These are phyloP conservation scores for Mortierella sp. DNA, from an alignment of 371 early-diverging fungal species.

Conservation along the genomic window DNA sequence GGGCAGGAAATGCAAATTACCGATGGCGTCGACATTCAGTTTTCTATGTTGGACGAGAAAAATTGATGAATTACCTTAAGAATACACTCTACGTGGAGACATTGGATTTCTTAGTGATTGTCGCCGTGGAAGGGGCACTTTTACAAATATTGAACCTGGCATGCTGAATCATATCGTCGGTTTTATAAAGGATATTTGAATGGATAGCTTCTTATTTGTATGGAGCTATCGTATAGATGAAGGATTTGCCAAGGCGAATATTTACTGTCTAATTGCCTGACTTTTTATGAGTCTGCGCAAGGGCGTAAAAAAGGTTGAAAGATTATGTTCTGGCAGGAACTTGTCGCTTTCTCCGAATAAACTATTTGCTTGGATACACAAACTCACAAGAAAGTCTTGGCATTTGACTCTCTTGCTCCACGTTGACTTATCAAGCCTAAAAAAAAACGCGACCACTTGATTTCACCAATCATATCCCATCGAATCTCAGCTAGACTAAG, in stretches of 20 bases:
- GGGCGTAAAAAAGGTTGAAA: too few relatives aligned
- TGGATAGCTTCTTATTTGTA: constrained; percentile 7
- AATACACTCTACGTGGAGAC: constrained; percentile 21
- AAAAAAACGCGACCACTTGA: too few relatives aligned
- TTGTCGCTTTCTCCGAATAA: too few relatives aligned
- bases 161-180: constrained; percentile 25
- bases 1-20: constrained; percentile 1
- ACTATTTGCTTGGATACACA: too few relatives aligned
- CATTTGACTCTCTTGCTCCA: too few relatives aligned
- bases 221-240: constrained; percentile 13
- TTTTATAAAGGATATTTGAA: constrained; percentile 20
- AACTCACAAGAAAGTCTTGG: too few relatives aligned
- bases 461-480: too few relatives aligned
- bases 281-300: too few relatives aligned
- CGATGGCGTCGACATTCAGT: constrained; percentile 17
- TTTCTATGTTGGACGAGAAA: constrained; percentile 40
- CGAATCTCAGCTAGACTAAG: too few relatives aligned
- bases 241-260: constrained; percentile 31
- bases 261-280: too few relatives aligned
- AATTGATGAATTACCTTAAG: constrained; percentile 41
- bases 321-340: too few relatives aligned
- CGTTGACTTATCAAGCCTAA: too few relatives aligned
- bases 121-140: constrained; percentile 31
- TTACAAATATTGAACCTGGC: constrained; percentile 24
- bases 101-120: constrained; percentile 29